Percentiles rank a stretch among this genome's conserved stretches.
These are phyloP conservation scores for Phanerochaete carnosa DNA, from an alignment of 768 basidiomycete genomes.

Conservation along the genomic window DNA sequence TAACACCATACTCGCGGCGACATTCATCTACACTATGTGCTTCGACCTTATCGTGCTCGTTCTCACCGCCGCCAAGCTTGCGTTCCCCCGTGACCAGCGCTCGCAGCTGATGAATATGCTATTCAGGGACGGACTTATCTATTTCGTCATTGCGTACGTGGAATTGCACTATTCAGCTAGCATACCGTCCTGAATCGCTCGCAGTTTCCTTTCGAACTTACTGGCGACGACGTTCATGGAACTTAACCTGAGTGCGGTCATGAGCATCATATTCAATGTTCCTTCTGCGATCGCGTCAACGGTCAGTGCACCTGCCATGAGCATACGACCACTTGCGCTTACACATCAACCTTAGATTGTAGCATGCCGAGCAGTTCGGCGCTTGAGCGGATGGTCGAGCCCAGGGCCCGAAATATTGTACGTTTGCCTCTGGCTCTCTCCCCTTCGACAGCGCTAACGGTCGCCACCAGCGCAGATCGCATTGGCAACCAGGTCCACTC, in stretches of 20 bases:
- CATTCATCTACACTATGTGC: constrained; percentile 72
- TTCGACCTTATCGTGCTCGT: constrained; percentile 67
- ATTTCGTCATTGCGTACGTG: constrained; percentile 59
- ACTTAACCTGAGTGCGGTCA: constrained; percentile 66
- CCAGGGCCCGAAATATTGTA: constrained; percentile 44
- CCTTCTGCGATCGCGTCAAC: constrained; percentile 66
- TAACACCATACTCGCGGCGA: constrained; percentile 55
- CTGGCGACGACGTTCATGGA: constrained; percentile 64
- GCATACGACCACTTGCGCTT: background rate
- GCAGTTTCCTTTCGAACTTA: constrained; percentile 58
- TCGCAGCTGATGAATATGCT: constrained; percentile 59
- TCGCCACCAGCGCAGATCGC: constrained; percentile 12
- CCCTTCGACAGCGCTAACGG: constrained; percentile 4
- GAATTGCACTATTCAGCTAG: too few relatives aligned
- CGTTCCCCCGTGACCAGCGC: constrained; percentile 42
- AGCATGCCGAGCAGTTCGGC: constrained; percentile 58
- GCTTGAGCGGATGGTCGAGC: constrained; percentile 54
- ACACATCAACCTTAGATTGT: constrained; percentile 50
- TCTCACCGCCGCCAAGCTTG: constrained; percentile 63
- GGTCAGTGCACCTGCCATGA: constrained; percentile 40
- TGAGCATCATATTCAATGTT: constrained; percentile 69
- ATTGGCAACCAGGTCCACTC: background rate
- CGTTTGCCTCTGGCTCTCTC: background rate
- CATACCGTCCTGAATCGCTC: background rate
- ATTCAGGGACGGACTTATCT: constrained; percentile 68